Percentiles rank a stretch among this genome's conserved stretches.
Evolutionary conservation across 2,329 filamentous ascomycete genomes (phyloP).

Genomic region (Colletotrichum australisinense): DNA sequence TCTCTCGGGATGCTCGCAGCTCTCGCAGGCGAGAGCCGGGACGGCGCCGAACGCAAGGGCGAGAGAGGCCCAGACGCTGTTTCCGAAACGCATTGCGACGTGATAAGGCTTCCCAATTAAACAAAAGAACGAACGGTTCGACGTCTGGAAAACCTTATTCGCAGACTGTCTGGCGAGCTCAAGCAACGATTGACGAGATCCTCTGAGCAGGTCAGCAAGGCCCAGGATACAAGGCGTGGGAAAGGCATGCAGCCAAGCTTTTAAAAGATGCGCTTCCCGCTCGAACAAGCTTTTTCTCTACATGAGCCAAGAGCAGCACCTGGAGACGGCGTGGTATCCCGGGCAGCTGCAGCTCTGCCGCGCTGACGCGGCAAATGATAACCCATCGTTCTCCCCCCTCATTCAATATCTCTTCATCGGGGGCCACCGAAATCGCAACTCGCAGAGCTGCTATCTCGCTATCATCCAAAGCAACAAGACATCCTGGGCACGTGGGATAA

Average conservation of each 20-base stretch:
- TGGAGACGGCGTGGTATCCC: too few relatives aligned
- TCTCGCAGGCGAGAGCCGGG: slow-evolving; percentile 3
- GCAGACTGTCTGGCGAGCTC: background rate
- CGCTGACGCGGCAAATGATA: slow-evolving; percentile 13
- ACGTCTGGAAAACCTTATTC: background rate
- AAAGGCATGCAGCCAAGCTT: slow-evolving; percentile 19
- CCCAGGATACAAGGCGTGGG: background rate
- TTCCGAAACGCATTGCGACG: slow-evolving; percentile 18
- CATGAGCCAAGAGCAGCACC: background rate
- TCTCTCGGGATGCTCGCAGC: slow-evolving; percentile 28
- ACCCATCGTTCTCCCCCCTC: background rate
- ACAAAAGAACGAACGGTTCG: background rate
- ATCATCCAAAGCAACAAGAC: background rate
- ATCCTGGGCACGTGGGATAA: slow-evolving; percentile 7
- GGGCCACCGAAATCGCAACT: background rate
- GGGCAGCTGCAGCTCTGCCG: background rate
- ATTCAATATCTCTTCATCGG: background rate
- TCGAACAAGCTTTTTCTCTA: slow-evolving; percentile 18
- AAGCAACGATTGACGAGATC: background rate
- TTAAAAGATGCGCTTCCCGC: background rate
- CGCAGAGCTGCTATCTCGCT: background rate
- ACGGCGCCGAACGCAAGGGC: background rate
- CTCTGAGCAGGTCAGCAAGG: background rate
- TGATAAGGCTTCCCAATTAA: background rate
- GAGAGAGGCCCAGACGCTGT: background rate